A percentile compares a stretch with the other conserved stretches of the same genome.
phyloP scores from a whole-genome alignment of 1,284 basidiomycete species.

The Ustilago cynodontis region DNA sequence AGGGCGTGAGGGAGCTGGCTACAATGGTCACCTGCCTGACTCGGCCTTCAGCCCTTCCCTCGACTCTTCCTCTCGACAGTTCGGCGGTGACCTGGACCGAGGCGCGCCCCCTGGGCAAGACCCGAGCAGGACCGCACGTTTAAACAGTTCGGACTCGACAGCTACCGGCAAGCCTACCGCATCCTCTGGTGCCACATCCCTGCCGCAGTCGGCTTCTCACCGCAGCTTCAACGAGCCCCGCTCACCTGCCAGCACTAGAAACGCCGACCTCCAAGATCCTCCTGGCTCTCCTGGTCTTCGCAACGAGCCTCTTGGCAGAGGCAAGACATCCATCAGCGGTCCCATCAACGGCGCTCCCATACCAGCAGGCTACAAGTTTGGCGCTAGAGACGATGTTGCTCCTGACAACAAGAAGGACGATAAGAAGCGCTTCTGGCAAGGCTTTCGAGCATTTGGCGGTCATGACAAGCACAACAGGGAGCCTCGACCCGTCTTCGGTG shows the following conservation, averaged over 20 bases:
- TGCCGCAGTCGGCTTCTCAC: conserved; percentile 40
- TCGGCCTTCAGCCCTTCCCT: conserved; percentile 32
- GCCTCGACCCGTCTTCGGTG: conserved; percentile 81
- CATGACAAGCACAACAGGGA: conserved; percentile 47
- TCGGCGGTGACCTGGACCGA: conserved; percentile 18
- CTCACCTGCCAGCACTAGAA: conserved; percentile 22
- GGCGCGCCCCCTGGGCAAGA: conserved; percentile 20
- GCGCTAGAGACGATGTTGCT: conserved; percentile 53
- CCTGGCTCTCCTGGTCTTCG: conserved; percentile 42
- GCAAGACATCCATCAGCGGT: conserved; percentile 81
- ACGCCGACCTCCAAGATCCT: conserved; percentile 28
- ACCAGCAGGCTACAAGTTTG: conserved; percentile 87
- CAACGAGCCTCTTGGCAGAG: conserved; percentile 25
- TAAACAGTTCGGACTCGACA: conserved; percentile 41
- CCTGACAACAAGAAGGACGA: conserved; percentile 47
- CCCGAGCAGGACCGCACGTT: conserved; percentile 16
- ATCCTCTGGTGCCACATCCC: conserved; percentile 18
- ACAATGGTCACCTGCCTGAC: conserved; percentile 26
- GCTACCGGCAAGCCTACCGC: conserved; percentile 22
- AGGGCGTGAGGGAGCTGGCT: conserved; percentile 16
- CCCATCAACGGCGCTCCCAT: conserved; percentile 87
- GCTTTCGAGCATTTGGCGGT: conserved; percentile 52
- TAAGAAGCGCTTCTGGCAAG: conserved; percentile 69
- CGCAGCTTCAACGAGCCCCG: conserved; percentile 50
- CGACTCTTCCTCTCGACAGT: conserved; percentile 17